A percentile compares a stretch with the other conserved stretches of the same genome.
Evolutionary conservation across 495 filamentous ascomycete species (phyloP).

Genomic region (Penicillium turbatum): DNA sequence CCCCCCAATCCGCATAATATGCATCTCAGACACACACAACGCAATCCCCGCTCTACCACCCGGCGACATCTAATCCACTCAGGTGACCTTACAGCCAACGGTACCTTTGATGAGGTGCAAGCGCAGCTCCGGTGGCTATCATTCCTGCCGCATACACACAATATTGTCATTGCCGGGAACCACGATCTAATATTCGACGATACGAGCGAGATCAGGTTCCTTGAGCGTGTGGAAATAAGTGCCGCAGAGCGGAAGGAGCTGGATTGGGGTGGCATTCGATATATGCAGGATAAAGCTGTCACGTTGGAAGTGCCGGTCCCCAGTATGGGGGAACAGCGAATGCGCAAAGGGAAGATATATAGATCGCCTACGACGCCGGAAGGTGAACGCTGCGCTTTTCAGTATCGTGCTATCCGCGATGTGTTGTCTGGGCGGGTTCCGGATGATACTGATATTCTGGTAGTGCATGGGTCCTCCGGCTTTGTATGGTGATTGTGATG

Average conservation of each 20-base stretch:
- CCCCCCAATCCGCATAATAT: slow-evolving; percentile 8
- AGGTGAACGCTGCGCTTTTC: slow-evolving; percentile 47
- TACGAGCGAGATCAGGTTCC: slow-evolving; percentile 30
- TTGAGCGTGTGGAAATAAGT: slow-evolving; percentile 10
- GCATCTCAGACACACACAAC: slow-evolving; percentile 26
- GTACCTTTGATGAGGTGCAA: slow-evolving; percentile 54
- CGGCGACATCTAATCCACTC: slow-evolving; percentile 27
- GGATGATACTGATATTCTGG: slow-evolving; percentile 58
- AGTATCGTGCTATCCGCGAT: slow-evolving; percentile 28
- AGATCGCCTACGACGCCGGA: slow-evolving; percentile 48
- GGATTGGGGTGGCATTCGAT: slow-evolving; percentile 42
- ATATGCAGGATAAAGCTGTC: slow-evolving; percentile 42
- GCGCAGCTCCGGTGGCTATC: slow-evolving; percentile 61
- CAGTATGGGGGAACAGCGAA: slow-evolving; percentile 24
- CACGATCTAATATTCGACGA: neutral
- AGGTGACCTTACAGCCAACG: slow-evolving; percentile 50
- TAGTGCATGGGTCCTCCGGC: slow-evolving; percentile 59
- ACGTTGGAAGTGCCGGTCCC: slow-evolving; percentile 40
- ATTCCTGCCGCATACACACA: slow-evolving; percentile 55
- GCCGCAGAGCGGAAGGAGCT: slow-evolving; percentile 20
- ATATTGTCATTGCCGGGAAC: slow-evolving; percentile 65
- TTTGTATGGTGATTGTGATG: slow-evolving; percentile 57
- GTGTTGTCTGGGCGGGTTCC: slow-evolving; percentile 43
- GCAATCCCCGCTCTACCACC: slow-evolving; percentile 9
- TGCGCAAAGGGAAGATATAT: slow-evolving; percentile 31